Evolutionary conservation across 2,329 filamentous ascomycete species (phyloP).

Genomic region (Talaromyces sp.): DNA sequence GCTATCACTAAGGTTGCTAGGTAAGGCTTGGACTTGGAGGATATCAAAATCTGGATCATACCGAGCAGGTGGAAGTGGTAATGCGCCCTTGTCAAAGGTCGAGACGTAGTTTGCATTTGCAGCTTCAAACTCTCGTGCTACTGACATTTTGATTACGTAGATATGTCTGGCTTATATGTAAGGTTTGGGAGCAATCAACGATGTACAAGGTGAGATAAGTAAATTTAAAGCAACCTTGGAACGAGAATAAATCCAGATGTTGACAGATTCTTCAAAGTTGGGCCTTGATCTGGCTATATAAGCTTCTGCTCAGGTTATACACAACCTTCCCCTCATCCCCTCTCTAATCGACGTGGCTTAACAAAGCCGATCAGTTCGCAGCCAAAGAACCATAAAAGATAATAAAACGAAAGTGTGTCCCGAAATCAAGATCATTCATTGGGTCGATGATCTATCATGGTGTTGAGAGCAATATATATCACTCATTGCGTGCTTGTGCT

Average conservation of each 20-base stretch:
- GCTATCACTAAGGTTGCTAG: not conserved
- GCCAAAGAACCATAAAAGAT: not conserved
- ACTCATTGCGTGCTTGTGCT: slow-evolving; percentile 8
- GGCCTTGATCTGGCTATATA: no score
- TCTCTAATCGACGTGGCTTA: not conserved
- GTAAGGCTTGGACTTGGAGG: no score
- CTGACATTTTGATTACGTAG: slow-evolving; percentile 23
- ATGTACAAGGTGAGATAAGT: no score
- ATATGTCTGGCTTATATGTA: not conserved
- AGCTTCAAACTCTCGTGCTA: slow-evolving; percentile 50
- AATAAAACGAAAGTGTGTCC: not conserved
- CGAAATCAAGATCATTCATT: not conserved
- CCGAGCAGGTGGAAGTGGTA: slow-evolving; percentile 64
- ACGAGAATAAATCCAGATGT: no score
- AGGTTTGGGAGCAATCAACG: not conserved
- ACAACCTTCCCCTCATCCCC: not conserved
- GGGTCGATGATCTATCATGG: not conserved
- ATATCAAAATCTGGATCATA: slow-evolving; percentile 31
- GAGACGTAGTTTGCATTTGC: slow-evolving; percentile 58
- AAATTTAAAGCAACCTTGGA: no score
- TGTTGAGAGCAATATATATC: not conserved
- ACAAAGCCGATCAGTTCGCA: not conserved
- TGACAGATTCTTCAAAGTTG: no score
- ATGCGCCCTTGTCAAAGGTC: slow-evolving; percentile 62
- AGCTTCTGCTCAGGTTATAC: not conserved